A percentile compares a stretch with the other conserved stretches of the same genome.
Conservation (phyloP, 495 filamentous ascomycete species). For the Hypoxylon perforatum region DNA sequence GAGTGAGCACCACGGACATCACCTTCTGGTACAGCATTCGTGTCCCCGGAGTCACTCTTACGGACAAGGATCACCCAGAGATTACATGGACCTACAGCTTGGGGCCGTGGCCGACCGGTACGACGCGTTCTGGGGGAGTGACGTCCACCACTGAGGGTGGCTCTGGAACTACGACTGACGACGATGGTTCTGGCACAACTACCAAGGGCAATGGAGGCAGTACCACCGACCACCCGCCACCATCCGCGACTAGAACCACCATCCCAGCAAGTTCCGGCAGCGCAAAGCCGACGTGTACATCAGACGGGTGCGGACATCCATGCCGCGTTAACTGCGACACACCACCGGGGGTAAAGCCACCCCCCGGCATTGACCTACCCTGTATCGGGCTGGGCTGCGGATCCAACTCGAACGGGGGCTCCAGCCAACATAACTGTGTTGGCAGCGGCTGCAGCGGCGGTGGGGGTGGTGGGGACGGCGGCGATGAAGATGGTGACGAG, state of each 20-base stretch:
- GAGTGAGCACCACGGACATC: not conserved
- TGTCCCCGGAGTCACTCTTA: not conserved
- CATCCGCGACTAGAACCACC: not conserved
- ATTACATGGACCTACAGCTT: not conserved
- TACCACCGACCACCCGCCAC: not conserved
- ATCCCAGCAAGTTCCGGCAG: not conserved
- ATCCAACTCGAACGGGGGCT: not conserved
- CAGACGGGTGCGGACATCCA: not conserved
- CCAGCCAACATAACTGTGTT: not conserved
- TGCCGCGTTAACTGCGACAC: not conserved
- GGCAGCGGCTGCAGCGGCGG: constrained; percentile 12
- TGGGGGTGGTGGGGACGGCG: not conserved
- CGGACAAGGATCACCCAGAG: not conserved
- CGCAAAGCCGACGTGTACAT: not conserved
- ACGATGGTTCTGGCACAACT: not conserved
- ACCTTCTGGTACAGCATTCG: not conserved
- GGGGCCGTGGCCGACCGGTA: not conserved
- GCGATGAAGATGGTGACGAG: not conserved
- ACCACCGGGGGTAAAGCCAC: not conserved
- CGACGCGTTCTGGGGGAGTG: not conserved
- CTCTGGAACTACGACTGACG: not conserved
- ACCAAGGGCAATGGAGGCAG: not conserved
- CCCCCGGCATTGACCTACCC: not conserved
- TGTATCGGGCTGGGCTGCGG: not conserved
- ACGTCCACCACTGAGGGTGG: not conserved